Percentiles rank a stretch among this genome's conserved stretches.
phyloP scores from a whole-genome alignment of 2,329 filamentous ascomycete genomes.

The Neocatenulostroma microsporum region DNA sequence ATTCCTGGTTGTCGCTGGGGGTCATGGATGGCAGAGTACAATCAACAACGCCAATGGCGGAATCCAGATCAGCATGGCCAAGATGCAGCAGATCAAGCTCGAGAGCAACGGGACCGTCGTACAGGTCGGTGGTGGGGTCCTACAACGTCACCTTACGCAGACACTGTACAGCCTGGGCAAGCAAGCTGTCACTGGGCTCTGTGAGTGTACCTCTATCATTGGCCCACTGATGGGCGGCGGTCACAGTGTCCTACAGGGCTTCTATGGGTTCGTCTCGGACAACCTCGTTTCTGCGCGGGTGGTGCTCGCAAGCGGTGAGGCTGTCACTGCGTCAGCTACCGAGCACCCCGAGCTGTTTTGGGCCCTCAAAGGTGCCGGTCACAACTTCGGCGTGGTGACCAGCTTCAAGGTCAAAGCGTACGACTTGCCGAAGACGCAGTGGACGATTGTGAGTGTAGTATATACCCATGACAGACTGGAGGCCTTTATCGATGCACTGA shows the following conservation, averaged over 20 bases:
- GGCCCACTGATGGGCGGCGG: slow-evolving; percentile 13
- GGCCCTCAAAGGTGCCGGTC: slow-evolving; percentile 38
- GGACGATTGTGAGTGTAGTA: slow-evolving; percentile 1
- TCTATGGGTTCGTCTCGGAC: slow-evolving; percentile 47
- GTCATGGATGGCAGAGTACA: not conserved
- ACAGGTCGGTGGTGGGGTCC: not conserved
- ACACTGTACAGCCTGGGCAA: slow-evolving; percentile 1
- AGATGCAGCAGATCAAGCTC: slow-evolving; percentile 1
- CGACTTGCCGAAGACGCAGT: slow-evolving; percentile 2
- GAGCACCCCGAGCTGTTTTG: slow-evolving; percentile 44
- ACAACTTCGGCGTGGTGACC: slow-evolving; percentile 37
- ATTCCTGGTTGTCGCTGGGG: not conserved
- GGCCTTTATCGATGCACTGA: not conserved
- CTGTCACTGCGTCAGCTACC: slow-evolving; percentile 32
- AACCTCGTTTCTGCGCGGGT: slow-evolving; percentile 36
- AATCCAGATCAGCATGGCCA: slow-evolving; percentile 1
- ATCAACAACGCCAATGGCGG: slow-evolving; percentile 1
- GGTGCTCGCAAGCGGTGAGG: slow-evolving; percentile 33
- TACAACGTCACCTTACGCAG: slow-evolving; percentile 1
- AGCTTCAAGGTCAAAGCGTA: slow-evolving; percentile 28
- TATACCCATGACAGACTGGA: slow-evolving; percentile 1
- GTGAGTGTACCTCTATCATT: slow-evolving; percentile 12
- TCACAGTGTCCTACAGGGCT: slow-evolving; percentile 18
- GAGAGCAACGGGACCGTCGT: not conserved
- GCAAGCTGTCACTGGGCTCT: slow-evolving; percentile 10